Evolutionary conservation across 2,329 filamentous ascomycete species (phyloP), one percentile per base, ranked within the genome.

Genomic region (Arthrobotrys sphaeroides): DNA sequence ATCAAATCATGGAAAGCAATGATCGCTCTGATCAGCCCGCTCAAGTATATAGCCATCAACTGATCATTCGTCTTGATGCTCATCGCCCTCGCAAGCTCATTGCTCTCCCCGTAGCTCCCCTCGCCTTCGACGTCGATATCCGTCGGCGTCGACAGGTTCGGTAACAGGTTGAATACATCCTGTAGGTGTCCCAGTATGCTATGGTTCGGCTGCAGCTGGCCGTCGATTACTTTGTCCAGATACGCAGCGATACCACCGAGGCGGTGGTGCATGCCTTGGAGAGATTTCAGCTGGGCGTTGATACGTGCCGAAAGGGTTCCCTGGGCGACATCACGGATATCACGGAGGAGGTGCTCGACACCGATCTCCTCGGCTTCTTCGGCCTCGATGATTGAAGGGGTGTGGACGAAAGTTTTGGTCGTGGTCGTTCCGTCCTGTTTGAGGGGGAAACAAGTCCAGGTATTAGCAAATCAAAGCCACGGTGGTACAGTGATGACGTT

Each of bases 51-150:
- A 61, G 94, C 90, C 92, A 99, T 97, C 78, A 99, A 88, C 85
- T 99, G 95, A 83, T 99, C 95, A 82, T 99, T 99, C 73, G 94
- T 98, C 88, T 99, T 99, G 85, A 97, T 89, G 84, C 93, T 96
- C 93, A 99, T 97, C 36, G 95, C 94, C 77, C 95, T 88, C n/a
- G 93, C 91, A 64, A 99, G 87, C 83, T 98, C 95, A 81, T 91
- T 90, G 80, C 93, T 93, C 80, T 90, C 88, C 10, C 85, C 83
- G 51, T 82, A 83, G 31, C 81, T 81, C 4, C 84, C 84, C 43
- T 90, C 89, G 3, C 86, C 84, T 45, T 87, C 86, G 1, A 87
- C 84, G 67, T 81, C 76, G 12, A 83, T 83, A 3, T 91, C 88
- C 72, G 88, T 86, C 28, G 94, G 92, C 38, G 93, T 96, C 7